Conservation (phyloP, 805 yeast genomes). For the Sugiyamaella qingdaonensis region DNA sequence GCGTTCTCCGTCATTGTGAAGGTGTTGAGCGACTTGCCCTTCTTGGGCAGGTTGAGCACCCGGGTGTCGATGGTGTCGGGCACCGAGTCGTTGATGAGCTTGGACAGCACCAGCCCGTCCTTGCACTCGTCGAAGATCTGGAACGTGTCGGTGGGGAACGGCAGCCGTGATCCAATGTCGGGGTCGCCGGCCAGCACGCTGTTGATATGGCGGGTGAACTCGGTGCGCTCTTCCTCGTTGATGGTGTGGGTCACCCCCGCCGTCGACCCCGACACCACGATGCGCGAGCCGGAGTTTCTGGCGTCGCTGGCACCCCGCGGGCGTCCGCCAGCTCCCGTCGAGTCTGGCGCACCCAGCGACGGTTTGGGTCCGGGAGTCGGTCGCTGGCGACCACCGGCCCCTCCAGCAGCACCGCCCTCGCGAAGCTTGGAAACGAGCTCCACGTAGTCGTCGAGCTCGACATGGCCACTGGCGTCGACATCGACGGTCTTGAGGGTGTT, state of each 20-base stretch:
- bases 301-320: conserved; percentile 5
- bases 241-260: conserved; percentile 94
- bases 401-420: conserved; percentile 35
- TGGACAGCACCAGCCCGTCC: conserved; percentile 89
- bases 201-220: conserved; percentile 94
- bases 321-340: conserved; percentile 6
- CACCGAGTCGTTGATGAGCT: conserved; percentile 93
- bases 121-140: conserved; percentile 95
- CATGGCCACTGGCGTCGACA: conserved; percentile 96
- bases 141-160: conserved; percentile 89
- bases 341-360: background rate
- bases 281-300: conserved; percentile 28
- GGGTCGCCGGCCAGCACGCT: conserved; percentile 84
- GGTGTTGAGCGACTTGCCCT: conserved; percentile 76
- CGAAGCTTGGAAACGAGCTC: conserved; percentile 75
- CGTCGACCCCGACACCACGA: conserved; percentile 79
- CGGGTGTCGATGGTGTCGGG: conserved; percentile 98
- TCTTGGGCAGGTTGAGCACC: conserved; percentile 84
- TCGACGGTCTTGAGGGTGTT: conserved; percentile 86
- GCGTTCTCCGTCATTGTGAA: conserved; percentile 97
- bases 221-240: conserved; percentile 93
- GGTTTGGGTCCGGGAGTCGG: conserved; percentile 12
- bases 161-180: conserved; percentile 78
- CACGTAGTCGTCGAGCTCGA: conserved; percentile 92
- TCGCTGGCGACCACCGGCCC: conserved; percentile 3